Base-by-base conservation (phyloP, 305 asterid genomes). In the Fraxinus albicans region DNA sequence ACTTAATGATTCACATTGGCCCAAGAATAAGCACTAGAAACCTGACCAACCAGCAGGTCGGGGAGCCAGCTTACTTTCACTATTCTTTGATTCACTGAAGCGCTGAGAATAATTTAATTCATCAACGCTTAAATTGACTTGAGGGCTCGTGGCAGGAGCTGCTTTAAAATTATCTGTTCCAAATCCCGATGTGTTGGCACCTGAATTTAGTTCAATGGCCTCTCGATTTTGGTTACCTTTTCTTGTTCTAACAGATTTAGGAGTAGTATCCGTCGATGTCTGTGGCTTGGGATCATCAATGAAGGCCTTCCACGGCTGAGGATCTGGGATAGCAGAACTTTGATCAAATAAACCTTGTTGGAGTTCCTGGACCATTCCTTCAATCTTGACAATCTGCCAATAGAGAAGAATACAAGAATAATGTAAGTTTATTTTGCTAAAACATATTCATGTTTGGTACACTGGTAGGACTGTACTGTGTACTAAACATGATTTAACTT, bases 31-130 rank as follows among this genome's bases (percentile, higher is more conserved):
- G 40, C 47, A 21, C 90, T 89, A 94, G 90, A 94, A 95, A 73
- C 99, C 99, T 67, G 98, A 98, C 99, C 99, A 95, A 47, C 99
- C 99, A 77, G 97, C 96, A 79, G 99, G 99, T 84, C 89, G 97
- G 58, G 95, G 72, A 25, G 87, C 87, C 35, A 90, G 83, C 88
- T 88, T 91, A 83, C 86, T 88, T 38, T 84, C 94, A 23, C 77
- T 40, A 76, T 84, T 86, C 92, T 89, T 92, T 31, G 87, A 78
- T 67, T 86, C 94, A 67, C 88, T 93, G 80, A 88, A 87, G 5
- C 89, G 90, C 91, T 83, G 92, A 85, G 95, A 90, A 55, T 82
- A 88, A 44, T 82, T 89, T 60, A 85, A 78, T 38, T 83, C 92
- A 29, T 86, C 84, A 63, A 78, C 76, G 60, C 86, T 83, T 50